Percentiles rank a stretch among this genome's conserved stretches.
Conservation (phyloP, 768 basidiomycete genomes). For the Collybia sp. region DNA sequence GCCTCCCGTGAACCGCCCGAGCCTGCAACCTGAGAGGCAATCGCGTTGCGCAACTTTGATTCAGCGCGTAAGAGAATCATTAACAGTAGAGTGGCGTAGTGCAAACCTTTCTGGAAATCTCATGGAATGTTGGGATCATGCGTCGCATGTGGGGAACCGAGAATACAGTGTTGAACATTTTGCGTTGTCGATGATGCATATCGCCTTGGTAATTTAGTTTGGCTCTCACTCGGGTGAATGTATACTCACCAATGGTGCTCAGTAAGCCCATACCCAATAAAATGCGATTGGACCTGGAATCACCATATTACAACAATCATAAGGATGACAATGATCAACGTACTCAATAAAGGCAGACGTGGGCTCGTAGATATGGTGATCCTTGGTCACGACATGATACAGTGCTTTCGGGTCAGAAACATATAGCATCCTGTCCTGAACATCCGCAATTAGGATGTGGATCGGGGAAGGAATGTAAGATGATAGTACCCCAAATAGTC, state of each 20-base stretch:
- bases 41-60: neutral
- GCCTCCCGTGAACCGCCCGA: neutral
- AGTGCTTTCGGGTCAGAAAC: conserved; percentile 30
- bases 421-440: conserved; percentile 22
- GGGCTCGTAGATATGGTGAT: conserved; percentile 28
- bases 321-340: neutral
- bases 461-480: neutral
- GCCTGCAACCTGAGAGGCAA: neutral
- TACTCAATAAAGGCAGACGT: conserved; percentile 20
- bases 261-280: conserved; percentile 13
- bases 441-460: neutral
- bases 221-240: neutral
- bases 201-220: conserved; percentile 13
- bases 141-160: conserved; percentile 18
- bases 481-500: conserved; percentile 8
- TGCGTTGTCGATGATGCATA: conserved; percentile 20
- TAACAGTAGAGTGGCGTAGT: conserved; percentile 6
- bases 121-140: conserved; percentile 6
- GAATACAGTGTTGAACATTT: conserved; percentile 25
- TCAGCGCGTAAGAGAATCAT: neutral
- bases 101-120: neutral
- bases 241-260: conserved; percentile 10
- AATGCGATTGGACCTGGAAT: conserved; percentile 6
- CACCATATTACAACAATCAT: neutral
- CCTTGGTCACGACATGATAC: conserved; percentile 30